Percentiles rank a stretch among this genome's conserved stretches.
These are phyloP conservation scores for Mycosarcoma mackinlayi DNA, from an alignment of 1,284 basidiomycete genomes.

Conservation along the genomic window DNA sequence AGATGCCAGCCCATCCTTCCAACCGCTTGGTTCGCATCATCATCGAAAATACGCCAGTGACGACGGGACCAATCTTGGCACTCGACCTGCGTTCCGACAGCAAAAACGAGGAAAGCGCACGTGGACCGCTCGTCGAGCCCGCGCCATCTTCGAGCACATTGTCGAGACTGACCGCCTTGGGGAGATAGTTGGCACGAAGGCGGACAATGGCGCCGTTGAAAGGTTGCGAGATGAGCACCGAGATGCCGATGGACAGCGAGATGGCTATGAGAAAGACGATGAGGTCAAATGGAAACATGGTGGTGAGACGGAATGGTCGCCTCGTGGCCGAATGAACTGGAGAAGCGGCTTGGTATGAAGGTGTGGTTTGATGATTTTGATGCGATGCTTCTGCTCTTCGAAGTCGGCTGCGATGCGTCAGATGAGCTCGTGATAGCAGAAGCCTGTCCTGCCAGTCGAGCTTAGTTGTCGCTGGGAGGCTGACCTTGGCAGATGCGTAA, in stretches of 20 bases:
- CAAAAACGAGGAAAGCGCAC: constrained; percentile 49
- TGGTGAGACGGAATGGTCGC: background rate
- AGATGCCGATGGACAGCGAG: constrained; percentile 49
- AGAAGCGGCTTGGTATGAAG: background rate
- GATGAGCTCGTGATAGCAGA: too few species aligned
- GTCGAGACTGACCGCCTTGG: constrained; percentile 64
- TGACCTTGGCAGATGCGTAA: too few species aligned
- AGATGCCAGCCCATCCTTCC: constrained; percentile 65
- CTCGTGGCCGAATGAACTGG: background rate
- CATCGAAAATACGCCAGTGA: constrained; percentile 61
- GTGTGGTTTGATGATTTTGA: background rate
- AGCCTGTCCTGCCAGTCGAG: background rate
- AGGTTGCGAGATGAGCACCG: constrained; percentile 59
- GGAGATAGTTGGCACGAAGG: constrained; percentile 66
- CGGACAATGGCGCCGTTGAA: constrained; percentile 63
- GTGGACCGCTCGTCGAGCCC: constrained; percentile 21
- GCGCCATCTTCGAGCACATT: constrained; percentile 64
- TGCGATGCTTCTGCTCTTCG: background rate
- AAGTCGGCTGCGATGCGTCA: too few species aligned
- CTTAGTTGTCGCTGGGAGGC: background rate
- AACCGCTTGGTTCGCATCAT: constrained; percentile 56
- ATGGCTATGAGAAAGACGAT: constrained; percentile 52
- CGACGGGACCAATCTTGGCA: constrained; percentile 66
- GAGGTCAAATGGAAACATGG: constrained; percentile 39
- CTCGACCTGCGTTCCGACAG: constrained; percentile 49